These are phyloP conservation scores for Hymenoscyphus salicellus DNA, from an alignment of 2,329 filamentous ascomycete species.

Conservation along the genomic window DNA sequence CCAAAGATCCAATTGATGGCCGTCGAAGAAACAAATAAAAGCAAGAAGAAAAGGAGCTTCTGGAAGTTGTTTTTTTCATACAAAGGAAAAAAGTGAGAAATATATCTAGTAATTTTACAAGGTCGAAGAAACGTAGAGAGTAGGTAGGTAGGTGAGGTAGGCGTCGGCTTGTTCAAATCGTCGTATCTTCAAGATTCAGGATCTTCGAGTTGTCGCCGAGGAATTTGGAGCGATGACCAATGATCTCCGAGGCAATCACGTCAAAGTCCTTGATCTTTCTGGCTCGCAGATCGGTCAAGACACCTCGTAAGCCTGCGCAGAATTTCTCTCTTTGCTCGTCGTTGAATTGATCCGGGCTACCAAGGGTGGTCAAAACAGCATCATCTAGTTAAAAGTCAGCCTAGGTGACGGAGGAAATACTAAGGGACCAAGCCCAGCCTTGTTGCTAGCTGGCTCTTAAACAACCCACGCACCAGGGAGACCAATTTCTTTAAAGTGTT, in stretches of 20 bases:
- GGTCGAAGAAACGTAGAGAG: conserved; percentile 16
- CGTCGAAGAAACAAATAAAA: neutral
- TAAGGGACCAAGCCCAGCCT: conserved; percentile 24
- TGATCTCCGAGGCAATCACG: conserved; percentile 63
- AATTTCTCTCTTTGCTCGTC: conserved; percentile 60
- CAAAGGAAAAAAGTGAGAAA: conserved; percentile 13
- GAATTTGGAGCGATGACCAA: conserved; percentile 64
- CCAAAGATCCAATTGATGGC: neutral
- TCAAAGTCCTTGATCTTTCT: conserved; percentile 64
- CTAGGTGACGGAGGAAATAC: conserved; percentile 34
- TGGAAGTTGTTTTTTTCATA: neutral
- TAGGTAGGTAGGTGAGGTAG: too few species aligned
- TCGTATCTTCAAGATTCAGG: conserved; percentile 50
- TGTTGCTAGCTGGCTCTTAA: conserved; percentile 22
- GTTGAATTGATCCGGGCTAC: conserved; percentile 61
- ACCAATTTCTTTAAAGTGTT: conserved; percentile 76
- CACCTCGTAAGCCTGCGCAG: conserved; percentile 57
- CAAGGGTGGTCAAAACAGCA: conserved; percentile 69
- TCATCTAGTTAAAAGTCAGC: conserved; percentile 57
- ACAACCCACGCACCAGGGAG: conserved; percentile 66
- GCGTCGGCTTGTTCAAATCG: conserved; percentile 20
- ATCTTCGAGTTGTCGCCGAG: conserved; percentile 63
- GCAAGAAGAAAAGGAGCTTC: neutral
- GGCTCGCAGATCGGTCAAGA: conserved; percentile 58
- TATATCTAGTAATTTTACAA: conserved; percentile 29